Percentiles rank a stretch among this genome's conserved stretches.
Evolutionary conservation across 1,139 yeast genomes (phyloP).

Genomic region (Scheffersomyces titani): DNA sequence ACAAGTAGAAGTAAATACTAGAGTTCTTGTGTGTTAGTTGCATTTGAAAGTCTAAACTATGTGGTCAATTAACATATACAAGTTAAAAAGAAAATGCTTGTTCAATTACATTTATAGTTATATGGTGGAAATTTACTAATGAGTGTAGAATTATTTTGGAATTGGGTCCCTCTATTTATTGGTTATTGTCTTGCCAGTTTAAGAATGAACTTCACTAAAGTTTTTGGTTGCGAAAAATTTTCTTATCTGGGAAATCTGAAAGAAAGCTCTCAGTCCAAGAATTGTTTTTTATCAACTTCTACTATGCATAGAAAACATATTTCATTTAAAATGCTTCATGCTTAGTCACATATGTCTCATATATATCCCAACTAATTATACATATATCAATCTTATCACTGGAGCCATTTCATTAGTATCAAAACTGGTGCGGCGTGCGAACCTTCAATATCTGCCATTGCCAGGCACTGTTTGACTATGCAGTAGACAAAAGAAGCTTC

Average conservation of each 20-base stretch:
- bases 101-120: too few relatives aligned
- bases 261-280: background rate
- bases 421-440: background rate
- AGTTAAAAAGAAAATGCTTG: too few relatives aligned
- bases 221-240: background rate
- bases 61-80: too few relatives aligned
- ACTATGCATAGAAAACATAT: background rate
- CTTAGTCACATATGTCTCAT: too few relatives aligned
- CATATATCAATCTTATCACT: too few relatives aligned
- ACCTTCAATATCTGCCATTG: background rate
- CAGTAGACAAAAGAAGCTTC: background rate
- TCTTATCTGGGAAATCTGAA: background rate
- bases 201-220: too few relatives aligned
- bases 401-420: background rate
- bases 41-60: too few relatives aligned
- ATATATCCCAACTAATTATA: background rate
- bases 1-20: background rate
- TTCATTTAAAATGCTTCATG: too few relatives aligned
- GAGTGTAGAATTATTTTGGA: background rate
- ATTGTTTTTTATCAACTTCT: background rate
- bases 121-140: too few relatives aligned
- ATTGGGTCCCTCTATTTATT: background rate
- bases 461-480: background rate
- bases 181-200: background rate
- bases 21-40: too few relatives aligned